A percentile compares a stretch with the other conserved stretches of the same genome.
These are phyloP conservation scores for Daldinia childiae DNA, from an alignment of 495 filamentous ascomycete genomes.

Conservation along the genomic window DNA sequence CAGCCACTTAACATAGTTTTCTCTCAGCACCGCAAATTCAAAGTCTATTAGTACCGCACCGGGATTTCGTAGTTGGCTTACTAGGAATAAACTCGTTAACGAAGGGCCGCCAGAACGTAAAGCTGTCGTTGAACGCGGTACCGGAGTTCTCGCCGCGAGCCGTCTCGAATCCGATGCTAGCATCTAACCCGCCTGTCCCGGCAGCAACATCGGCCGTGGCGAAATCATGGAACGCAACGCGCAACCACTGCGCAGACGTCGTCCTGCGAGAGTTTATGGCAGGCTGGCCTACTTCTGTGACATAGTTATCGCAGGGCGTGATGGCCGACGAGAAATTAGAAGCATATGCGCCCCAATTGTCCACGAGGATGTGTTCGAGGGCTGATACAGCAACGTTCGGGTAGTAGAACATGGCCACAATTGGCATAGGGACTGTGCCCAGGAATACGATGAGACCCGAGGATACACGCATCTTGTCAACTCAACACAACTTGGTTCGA, in stretches of 20 bases:
- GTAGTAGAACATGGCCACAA: slow-evolving; percentile 47
- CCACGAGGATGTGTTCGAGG: slow-evolving; percentile 49
- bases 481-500: not conserved
- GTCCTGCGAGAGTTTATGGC: slow-evolving; percentile 53
- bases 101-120: slow-evolving; percentile 54
- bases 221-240: slow-evolving; percentile 64
- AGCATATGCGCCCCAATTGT: slow-evolving; percentile 47
- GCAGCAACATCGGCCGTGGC: slow-evolving; percentile 55
- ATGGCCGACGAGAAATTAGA: slow-evolving; percentile 48
- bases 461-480: slow-evolving; percentile 22
- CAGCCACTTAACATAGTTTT: slow-evolving; percentile 53
- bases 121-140: slow-evolving; percentile 56
- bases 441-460: slow-evolving; percentile 5
- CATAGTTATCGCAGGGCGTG: slow-evolving; percentile 47
- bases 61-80: slow-evolving; percentile 26
- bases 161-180: slow-evolving; percentile 59
- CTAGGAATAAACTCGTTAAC: slow-evolving; percentile 45
- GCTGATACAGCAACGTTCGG: slow-evolving; percentile 39
- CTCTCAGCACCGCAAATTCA: slow-evolving; percentile 12
- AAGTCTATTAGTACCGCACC: not conserved
- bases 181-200: slow-evolving; percentile 60
- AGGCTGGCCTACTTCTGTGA: slow-evolving; percentile 44
- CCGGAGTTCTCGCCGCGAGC: slow-evolving; percentile 56
- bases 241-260: slow-evolving; percentile 61
- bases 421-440: not conserved